Evolutionary conservation across 2,329 filamentous ascomycete species (phyloP), one percentile per base, ranked within the genome.

Genomic region (Metarhizium sp.): DNA sequence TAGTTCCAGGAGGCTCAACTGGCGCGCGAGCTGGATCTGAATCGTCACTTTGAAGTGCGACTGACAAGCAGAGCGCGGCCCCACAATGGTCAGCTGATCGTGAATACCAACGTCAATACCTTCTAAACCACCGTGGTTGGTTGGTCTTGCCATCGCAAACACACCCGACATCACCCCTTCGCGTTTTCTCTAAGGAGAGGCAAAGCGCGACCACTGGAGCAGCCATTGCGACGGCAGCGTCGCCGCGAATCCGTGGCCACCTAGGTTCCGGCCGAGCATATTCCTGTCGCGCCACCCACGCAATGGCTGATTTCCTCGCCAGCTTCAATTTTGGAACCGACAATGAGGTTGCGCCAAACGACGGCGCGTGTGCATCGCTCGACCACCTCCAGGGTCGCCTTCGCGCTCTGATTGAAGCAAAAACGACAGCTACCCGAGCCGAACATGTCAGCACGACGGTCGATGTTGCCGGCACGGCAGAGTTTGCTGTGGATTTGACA

Each of bases 331-430:
- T 73, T 47, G 63, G 61, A 46, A 52, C 52, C 29, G 56, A 59
- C 50, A 61, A 65, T 36, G 56, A 59, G 11, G 58, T 61, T n/a
- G 56, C 58, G 20, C 59, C 63, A 25, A 59, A 58, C 32, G 58
- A 63, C 32, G 56, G 58, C 45, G 58, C 63, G 38, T 73, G 69
- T 61, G 58, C 59, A 40, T 71, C 70, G 16, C 55, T 69, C 48
- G 72, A 76, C 18, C 77, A 82, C 32, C 66, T 84, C 6, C 72
- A 76, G 59, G 60, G 61, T 25, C 73, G 73, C n/a, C 66, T 84
- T 29, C 70, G 69, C 42, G 61, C 64, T 7, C 58, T 73, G 0
- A 64, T 81, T 49, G 63, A 67, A 6, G 63, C 67, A 18, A 80
- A 76, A 58, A 70, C 71, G 18, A 74, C 75, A 4, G 69, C 73